These are phyloP conservation scores for Cyberlindnera saturnus DNA, from an alignment of 805 yeast genomes.

Conservation along the genomic window DNA sequence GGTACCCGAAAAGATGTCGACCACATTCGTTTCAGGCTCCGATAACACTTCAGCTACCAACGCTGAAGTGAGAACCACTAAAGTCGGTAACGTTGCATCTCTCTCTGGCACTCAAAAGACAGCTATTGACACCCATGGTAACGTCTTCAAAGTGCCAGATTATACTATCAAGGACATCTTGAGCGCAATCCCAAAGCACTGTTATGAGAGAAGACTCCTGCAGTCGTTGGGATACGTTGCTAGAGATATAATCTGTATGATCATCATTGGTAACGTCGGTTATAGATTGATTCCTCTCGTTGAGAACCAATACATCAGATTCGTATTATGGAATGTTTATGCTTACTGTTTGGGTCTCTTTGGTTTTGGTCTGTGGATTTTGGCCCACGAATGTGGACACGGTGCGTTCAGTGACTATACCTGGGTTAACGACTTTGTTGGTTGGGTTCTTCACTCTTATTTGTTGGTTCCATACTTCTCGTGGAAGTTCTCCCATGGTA, in stretches of 20 bases:
- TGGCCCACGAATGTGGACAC: constrained; percentile 64
- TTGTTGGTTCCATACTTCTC: constrained; percentile 54
- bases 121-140: constrained; percentile 48
- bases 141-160: constrained; percentile 55
- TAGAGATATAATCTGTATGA: constrained; percentile 45
- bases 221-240: constrained; percentile 46
- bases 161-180: constrained; percentile 53
- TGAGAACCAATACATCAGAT: constrained; percentile 28
- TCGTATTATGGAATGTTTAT: constrained; percentile 36
- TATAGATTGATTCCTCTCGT: constrained; percentile 37
- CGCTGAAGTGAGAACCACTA: constrained; percentile 7
- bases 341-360: constrained; percentile 39
- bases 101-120: constrained; percentile 18
- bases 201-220: constrained; percentile 47
- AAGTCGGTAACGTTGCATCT: constrained; percentile 19
- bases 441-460: constrained; percentile 57
- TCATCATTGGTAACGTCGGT: constrained; percentile 36
- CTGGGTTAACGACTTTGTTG: constrained; percentile 47
- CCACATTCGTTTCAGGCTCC: constrained; percentile 2
- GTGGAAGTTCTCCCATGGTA: constrained; percentile 55
- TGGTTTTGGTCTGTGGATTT: constrained; percentile 55
- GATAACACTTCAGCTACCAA: not conserved
- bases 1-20: not conserved
- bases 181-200: constrained; percentile 53
- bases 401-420: constrained; percentile 53